phyloP scores from a whole-genome alignment of 768 basidiomycete species.

The Podaxis sp. region DNA sequence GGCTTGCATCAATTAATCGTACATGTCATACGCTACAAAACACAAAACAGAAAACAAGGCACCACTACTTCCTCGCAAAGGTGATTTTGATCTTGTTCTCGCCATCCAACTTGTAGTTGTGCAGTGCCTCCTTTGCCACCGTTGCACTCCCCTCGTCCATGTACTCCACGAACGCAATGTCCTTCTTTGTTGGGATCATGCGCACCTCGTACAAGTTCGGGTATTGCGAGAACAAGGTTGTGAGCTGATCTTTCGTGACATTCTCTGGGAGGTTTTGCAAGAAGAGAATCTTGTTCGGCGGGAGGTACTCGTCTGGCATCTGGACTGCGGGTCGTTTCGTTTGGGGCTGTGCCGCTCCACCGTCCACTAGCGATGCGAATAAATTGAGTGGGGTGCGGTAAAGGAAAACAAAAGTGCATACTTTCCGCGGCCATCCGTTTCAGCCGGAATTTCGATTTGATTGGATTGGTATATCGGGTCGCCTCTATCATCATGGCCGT shows the following conservation, averaged over 20 bases:
- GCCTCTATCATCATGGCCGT: constrained; percentile 46
- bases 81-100: constrained; percentile 98
- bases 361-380: constrained; percentile 54
- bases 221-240: constrained; percentile 92
- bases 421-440: constrained; percentile 83
- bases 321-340: constrained; percentile 84
- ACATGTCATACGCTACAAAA: constrained; percentile 41
- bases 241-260: constrained; percentile 90
- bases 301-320: constrained; percentile 99
- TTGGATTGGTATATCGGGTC: constrained; percentile 86
- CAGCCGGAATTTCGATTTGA: constrained; percentile 81
- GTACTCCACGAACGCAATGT: constrained; percentile 99
- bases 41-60: constrained; percentile 40
- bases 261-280: constrained; percentile 93
- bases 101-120: constrained; percentile 97
- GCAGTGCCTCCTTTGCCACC: constrained; percentile 91
- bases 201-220: constrained; percentile 96
- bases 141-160: constrained; percentile 90
- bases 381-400: constrained; percentile 3
- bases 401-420: constrained; percentile 31
- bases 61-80: constrained; percentile 64
- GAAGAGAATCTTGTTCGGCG: constrained; percentile 99
- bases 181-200: constrained; percentile 95
- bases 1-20: not conserved
- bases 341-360: constrained; percentile 60